Conservation (phyloP, 148 eudicot genomes). For the Fallopia convolvulus region DNA sequence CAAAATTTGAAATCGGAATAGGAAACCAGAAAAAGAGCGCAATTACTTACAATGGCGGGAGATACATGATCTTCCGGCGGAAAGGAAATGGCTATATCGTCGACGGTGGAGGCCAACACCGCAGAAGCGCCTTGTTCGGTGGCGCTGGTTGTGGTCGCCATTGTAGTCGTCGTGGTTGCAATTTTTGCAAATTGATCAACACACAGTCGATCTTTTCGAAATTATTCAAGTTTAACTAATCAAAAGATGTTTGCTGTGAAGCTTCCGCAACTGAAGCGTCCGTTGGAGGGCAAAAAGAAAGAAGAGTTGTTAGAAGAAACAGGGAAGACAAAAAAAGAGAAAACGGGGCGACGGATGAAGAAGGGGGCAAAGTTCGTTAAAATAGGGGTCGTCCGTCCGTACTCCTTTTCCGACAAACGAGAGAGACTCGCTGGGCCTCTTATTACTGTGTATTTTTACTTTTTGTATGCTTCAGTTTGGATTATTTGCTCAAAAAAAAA, state of each 20-base stretch:
- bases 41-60: conserved; percentile 1
- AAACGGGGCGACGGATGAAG: not conserved
- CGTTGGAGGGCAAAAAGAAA: not conserved
- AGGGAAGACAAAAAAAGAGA: not conserved
- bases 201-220: not conserved
- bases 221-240: not conserved
- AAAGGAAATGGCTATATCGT: not conserved
- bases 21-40: not conserved
- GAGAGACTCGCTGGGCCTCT: conserved; percentile 2
- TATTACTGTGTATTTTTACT: not conserved
- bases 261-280: not conserved
- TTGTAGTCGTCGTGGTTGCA: not conserved
- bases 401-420: not conserved
- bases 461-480: no score
- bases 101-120: not conserved
- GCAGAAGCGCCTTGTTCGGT: not conserved
- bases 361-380: conserved; percentile 3
- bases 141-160: not conserved
- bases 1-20: not conserved
- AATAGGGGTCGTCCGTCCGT: not conserved
- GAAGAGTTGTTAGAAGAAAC: not conserved
- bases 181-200: no score
- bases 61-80: not conserved
- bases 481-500: no score
- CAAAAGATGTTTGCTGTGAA: not conserved